Percentiles rank a stretch among this genome's conserved stretches.
phyloP scores from a whole-genome alignment of 169 alveolate species.

The Plasmodium adleri region DNA sequence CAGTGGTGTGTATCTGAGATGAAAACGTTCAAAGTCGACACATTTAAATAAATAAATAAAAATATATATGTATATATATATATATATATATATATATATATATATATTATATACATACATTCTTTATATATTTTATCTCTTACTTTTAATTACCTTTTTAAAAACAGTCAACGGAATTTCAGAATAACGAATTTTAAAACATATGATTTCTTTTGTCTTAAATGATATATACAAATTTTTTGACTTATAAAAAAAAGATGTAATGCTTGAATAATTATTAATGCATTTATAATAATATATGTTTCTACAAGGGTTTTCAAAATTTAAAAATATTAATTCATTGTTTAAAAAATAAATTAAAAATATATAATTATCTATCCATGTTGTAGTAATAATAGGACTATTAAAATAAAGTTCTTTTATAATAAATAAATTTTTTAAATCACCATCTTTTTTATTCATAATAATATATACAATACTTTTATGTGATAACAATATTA shows the following conservation, averaged over 20 bases:
- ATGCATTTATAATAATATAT: conserved; percentile 16
- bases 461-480: conserved; percentile 14
- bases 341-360: conserved; percentile 33
- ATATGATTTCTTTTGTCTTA: conserved; percentile 36
- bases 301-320: conserved; percentile 11
- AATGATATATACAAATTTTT: conserved; percentile 24
- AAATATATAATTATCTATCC: conserved; percentile 53
- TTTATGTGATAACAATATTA: conserved; percentile 33
- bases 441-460: conserved; percentile 5
- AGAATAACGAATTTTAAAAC: conserved; percentile 32
- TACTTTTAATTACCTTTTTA: conserved; percentile 22
- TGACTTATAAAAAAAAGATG: conserved; percentile 21
- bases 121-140: neutral
- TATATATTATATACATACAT: neutral
- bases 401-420: conserved; percentile 44
- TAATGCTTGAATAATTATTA: conserved; percentile 34
- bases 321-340: conserved; percentile 31
- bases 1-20: conserved; percentile 26
- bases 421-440: neutral
- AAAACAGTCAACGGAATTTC: conserved; percentile 11
- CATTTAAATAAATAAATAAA: too few species aligned
- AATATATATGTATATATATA: neutral
- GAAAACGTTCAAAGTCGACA: neutral
- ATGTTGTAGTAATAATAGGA: conserved; percentile 28
- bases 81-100: neutral